Conservation (phyloP, 768 basidiomycete species). For the Gelatoporia subvermispora region DNA sequence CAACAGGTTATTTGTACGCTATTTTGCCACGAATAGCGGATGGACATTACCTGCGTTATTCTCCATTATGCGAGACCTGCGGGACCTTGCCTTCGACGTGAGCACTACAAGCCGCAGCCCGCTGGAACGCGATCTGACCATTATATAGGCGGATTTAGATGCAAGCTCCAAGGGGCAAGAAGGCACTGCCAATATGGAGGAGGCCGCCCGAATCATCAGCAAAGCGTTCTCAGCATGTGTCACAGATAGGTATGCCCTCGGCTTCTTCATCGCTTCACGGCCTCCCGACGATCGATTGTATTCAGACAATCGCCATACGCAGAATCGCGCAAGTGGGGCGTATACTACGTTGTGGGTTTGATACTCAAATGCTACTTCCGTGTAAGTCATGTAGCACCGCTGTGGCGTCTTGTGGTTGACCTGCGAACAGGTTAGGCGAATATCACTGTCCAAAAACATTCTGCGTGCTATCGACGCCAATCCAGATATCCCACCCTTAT, state of each 20-base stretch:
- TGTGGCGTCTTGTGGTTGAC: background rate
- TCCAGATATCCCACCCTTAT: slow-evolving; percentile 76
- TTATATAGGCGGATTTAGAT: slow-evolving; percentile 53
- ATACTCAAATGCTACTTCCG: slow-evolving; percentile 94
- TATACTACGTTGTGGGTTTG: slow-evolving; percentile 88
- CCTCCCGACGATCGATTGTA: background rate
- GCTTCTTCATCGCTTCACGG: background rate
- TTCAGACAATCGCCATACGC: slow-evolving; percentile 60
- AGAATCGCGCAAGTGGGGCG: slow-evolving; percentile 82
- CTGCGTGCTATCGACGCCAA: slow-evolving; percentile 84
- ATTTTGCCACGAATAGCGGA: slow-evolving; percentile 73
- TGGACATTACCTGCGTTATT: slow-evolving; percentile 87
- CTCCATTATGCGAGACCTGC: slow-evolving; percentile 72
- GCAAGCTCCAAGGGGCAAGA: slow-evolving; percentile 28
- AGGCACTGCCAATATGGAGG: slow-evolving; percentile 59
- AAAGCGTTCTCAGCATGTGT: slow-evolving; percentile 90
- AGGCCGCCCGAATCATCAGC: slow-evolving; percentile 79
- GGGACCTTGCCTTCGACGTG: slow-evolving; percentile 85
- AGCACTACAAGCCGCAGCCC: slow-evolving; percentile 9
- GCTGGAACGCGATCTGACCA: background rate
- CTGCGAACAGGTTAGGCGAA: slow-evolving; percentile 69
- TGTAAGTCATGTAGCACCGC: slow-evolving; percentile 38
- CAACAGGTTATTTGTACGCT: slow-evolving; percentile 66
- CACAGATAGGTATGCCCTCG: slow-evolving; percentile 59
- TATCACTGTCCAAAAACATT: slow-evolving; percentile 89